Evolutionary conservation across 768 basidiomycete genomes (phyloP).

Genomic region (Hypsizygus marmoreus): DNA sequence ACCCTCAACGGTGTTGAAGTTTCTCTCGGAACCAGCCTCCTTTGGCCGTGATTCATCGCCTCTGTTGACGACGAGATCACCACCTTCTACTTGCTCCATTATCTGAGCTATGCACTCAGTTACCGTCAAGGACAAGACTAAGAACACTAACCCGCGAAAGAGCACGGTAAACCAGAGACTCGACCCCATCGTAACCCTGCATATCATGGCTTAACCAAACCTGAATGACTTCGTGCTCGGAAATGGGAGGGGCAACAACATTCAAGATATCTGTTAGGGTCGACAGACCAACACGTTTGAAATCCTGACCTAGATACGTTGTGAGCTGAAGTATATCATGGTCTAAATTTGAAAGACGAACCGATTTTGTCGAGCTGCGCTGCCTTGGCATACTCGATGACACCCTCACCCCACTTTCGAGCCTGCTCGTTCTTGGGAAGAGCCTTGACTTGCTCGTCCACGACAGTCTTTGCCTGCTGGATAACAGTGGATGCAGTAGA

Average conservation of each 20-base stretch:
- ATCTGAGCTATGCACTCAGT: constrained; percentile 47
- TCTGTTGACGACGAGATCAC: constrained; percentile 85
- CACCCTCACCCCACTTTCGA: constrained; percentile 85
- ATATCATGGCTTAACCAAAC: constrained; percentile 96
- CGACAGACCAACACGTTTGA: constrained; percentile 84
- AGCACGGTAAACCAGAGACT: constrained; percentile 89
- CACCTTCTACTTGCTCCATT: constrained; percentile 93
- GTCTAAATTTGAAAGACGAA: constrained; percentile 34
- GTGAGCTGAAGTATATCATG: neutral
- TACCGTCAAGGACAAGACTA: neutral
- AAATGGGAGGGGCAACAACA: constrained; percentile 96
- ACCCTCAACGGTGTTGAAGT: constrained; percentile 83
- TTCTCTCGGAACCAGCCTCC: constrained; percentile 53
- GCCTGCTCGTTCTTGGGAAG: constrained; percentile 85
- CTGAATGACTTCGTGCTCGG: constrained; percentile 97
- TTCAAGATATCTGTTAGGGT: constrained; percentile 92
- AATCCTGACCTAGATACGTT: constrained; percentile 55
- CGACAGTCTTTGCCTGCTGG: constrained; percentile 83
- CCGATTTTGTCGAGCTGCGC: constrained; percentile 90
- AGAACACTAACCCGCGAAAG: constrained; percentile 64
- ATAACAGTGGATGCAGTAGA: constrained; percentile 81
- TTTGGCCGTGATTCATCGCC: constrained; percentile 78
- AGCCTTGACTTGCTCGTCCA: constrained; percentile 92
- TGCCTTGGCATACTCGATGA: constrained; percentile 84
- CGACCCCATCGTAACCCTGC: constrained; percentile 94